Conservation (phyloP, 192 early-diverging fungal species). For the Entomortierella beljakovae region DNA sequence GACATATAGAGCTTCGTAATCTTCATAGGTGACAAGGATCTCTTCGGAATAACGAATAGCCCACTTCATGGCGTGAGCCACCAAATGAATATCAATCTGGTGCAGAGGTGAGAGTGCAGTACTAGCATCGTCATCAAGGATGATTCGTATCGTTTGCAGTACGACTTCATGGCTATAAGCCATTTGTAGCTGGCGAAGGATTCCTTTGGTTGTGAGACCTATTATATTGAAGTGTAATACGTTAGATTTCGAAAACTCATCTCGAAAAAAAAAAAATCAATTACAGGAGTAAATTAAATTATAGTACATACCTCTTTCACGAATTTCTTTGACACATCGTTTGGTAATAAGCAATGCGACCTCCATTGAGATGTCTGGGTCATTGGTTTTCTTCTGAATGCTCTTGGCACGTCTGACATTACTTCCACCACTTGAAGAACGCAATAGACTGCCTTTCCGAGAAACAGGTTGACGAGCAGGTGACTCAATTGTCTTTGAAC, state of each 20-base stretch:
- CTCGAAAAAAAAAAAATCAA: background rate
- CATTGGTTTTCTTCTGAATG: constrained; percentile 25
- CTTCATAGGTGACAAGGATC: constrained; percentile 47
- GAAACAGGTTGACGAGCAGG: constrained; percentile 10
- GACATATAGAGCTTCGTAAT: constrained; percentile 36
- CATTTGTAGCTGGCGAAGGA: constrained; percentile 47
- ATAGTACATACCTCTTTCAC: constrained; percentile 37
- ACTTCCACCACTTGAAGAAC: constrained; percentile 32
- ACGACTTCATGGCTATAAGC: constrained; percentile 23
- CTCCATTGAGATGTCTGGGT: constrained; percentile 49
- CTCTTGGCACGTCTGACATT: constrained; percentile 28
- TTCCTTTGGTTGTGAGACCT: constrained; percentile 52
- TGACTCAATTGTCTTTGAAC: constrained; percentile 20
- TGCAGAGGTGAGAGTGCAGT: constrained; percentile 46
- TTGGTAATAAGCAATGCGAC: constrained; percentile 39
- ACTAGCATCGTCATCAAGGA: constrained; percentile 45
- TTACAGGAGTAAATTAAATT: background rate
- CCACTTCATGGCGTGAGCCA: constrained; percentile 53
- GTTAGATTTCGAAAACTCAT: background rate
- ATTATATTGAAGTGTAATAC: background rate
- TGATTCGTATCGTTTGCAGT: constrained; percentile 41
- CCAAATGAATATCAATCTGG: constrained; percentile 43
- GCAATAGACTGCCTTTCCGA: constrained; percentile 26
- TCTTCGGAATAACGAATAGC: constrained; percentile 47
- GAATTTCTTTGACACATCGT: constrained; percentile 51